Base-by-base conservation (phyloP, 805 yeast species). In the Metschnikowia vanudenii region DNA sequence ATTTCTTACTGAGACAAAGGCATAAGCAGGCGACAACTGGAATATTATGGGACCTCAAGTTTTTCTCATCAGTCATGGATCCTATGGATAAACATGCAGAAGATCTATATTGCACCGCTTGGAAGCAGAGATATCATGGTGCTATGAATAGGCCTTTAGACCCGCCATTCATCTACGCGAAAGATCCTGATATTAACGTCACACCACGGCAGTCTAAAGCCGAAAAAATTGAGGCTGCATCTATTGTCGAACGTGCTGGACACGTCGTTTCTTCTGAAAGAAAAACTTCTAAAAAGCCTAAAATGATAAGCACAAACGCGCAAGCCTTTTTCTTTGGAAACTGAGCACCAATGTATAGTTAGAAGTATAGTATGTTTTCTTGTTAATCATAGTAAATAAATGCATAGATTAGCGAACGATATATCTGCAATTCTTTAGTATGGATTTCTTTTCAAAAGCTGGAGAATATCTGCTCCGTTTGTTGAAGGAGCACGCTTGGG, bases 21-120 rank as follows among this genome's bases (percentile, higher is more conserved):
- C 17, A 26, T 10, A 13, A 29, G 7, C 22, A 37, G n/a, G 18
- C 17, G 14, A 20, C 43, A 12, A 28, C 46, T 8, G 16, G 24
- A 17, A 20, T 46, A 2, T 22, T 54, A 8, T 54, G 58, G 58
- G 58, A 54, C 28, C 41, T 47, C 43, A 61, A 52, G 50, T 45
- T 54, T 35, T 52, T 46, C 24, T 43, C 53, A 13, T 31, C 43
- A 28, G 45, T 49, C 22, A 40, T 53, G 33, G 47, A 43, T 18
- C 43, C 37, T 13, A 26, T 28, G 12, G 35, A 20, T n/a, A 20
- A 30, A 14, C 14, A 32, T 20, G 39, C 46, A 19, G 37, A 52
- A 18, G 40, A 37, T 36, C 41, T 49, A 18, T 36, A 30, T 3
- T 31, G 36, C 13, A 43, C 43, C 7, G 45, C 58, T 4, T 58